These are phyloP conservation scores for Penicillium rolfsii DNA, from an alignment of 2,329 filamentous ascomycete genomes.

Conservation along the genomic window DNA sequence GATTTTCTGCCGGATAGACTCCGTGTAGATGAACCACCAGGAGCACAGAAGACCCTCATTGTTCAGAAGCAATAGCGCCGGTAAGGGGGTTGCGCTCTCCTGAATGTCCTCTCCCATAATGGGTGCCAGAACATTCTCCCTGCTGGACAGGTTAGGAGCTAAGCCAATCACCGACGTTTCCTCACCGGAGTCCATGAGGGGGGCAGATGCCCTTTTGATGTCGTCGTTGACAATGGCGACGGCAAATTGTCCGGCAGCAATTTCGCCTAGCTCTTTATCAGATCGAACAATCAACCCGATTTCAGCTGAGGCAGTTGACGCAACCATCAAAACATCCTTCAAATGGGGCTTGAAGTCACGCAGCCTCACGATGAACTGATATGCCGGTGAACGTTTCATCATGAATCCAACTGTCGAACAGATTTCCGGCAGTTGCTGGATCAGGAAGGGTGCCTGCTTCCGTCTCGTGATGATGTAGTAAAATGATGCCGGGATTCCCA, in stretches of 20 bases:
- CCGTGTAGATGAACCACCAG: slow-evolving; percentile 93
- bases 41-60: slow-evolving; percentile 81
- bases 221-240: slow-evolving; percentile 60
- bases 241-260: slow-evolving; percentile 70
- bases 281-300: slow-evolving; percentile 78
- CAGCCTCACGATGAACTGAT: slow-evolving; percentile 77
- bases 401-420: slow-evolving; percentile 68
- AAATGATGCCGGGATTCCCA: slow-evolving; percentile 63
- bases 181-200: slow-evolving; percentile 64
- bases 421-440: slow-evolving; percentile 75
- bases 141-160: slow-evolving; percentile 80
- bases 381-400: slow-evolving; percentile 65
- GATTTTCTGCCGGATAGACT: slow-evolving; percentile 74
- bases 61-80: slow-evolving; percentile 81
- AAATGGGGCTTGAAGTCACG: slow-evolving; percentile 79
- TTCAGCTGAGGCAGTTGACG: slow-evolving; percentile 78
- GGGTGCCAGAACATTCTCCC: slow-evolving; percentile 75
- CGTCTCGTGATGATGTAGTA: slow-evolving; percentile 79
- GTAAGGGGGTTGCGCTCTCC: slow-evolving; percentile 77
- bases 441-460: slow-evolving; percentile 64
- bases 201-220: slow-evolving; percentile 78
- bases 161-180: slow-evolving; percentile 81
- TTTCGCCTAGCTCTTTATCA: slow-evolving; percentile 66
- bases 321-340: slow-evolving; percentile 78
- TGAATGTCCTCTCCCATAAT: slow-evolving; percentile 77